phyloP scores from a whole-genome alignment of 2,329 filamentous ascomycete species.

The Fusarium albidum region DNA sequence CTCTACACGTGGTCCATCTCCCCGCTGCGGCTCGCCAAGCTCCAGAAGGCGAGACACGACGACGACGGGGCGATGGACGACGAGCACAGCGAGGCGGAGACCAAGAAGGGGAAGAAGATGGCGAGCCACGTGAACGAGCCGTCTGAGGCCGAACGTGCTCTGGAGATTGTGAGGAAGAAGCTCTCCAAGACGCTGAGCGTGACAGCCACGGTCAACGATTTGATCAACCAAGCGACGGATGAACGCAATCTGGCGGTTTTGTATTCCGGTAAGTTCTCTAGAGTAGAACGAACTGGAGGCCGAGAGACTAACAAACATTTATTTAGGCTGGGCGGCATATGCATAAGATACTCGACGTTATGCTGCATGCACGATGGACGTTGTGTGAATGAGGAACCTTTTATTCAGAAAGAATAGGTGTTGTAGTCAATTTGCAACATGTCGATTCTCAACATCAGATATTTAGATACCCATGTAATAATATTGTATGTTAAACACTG shows the following conservation, averaged over 20 bases:
- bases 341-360: constrained; percentile 45
- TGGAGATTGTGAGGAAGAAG: constrained; percentile 96
- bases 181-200: constrained; percentile 93
- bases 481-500: not conserved
- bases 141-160: constrained; percentile 85
- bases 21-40: constrained; percentile 68
- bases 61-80: constrained; percentile 50
- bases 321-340: constrained; percentile 56
- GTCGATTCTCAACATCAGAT: no score
- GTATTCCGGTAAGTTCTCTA: constrained; percentile 71
- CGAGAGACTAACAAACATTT: constrained; percentile 31
- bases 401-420: not conserved
- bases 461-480: no score
- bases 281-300: not conserved
- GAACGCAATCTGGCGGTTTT: constrained; percentile 90
- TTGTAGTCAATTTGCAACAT: not conserved
- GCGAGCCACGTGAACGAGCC: constrained; percentile 59
- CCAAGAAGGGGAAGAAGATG: constrained; percentile 48
- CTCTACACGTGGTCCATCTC: constrained; percentile 96
- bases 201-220: constrained; percentile 92
- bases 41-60: constrained; percentile 68
- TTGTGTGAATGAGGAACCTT: not conserved
- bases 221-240: constrained; percentile 96
- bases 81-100: constrained; percentile 51
- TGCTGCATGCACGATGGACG: not conserved